These are phyloP conservation scores for Ilyonectria sp. DNA, from an alignment of 2,329 filamentous ascomycete species.

Conservation along the genomic window DNA sequence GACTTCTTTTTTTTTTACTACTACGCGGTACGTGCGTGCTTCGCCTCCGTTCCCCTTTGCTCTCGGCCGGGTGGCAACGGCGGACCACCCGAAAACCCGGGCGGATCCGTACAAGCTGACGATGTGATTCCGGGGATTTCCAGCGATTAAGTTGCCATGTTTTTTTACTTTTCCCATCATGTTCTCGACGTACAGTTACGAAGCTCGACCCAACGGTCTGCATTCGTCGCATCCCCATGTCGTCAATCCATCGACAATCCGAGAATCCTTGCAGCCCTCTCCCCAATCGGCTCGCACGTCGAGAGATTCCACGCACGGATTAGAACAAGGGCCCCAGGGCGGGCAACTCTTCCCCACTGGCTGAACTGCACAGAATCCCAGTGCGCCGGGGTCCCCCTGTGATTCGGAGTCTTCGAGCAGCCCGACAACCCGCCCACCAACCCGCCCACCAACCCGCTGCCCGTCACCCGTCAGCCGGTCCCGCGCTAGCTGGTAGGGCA, in stretches of 20 bases:
- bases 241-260: slow-evolving; percentile 3
- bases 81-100: neutral
- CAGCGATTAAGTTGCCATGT: neutral
- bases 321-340: slow-evolving; percentile 9
- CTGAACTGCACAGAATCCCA: slow-evolving; percentile 5
- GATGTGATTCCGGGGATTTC: neutral
- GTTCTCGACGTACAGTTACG: neutral
- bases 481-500: slow-evolving; percentile 15
- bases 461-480: slow-evolving; percentile 27
- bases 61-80: neutral
- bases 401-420: slow-evolving; percentile 52
- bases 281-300: slow-evolving; percentile 22
- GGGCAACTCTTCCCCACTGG: neutral
- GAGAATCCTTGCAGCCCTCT: neutral
- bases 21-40: neutral
- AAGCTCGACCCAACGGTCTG: neutral
- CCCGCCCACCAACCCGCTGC: slow-evolving; percentile 29
- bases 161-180: neutral
- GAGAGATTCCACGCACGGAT: slow-evolving; percentile 14
- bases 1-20: neutral
- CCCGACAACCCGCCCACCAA: slow-evolving; percentile 50
- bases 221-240: neutral
- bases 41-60: neutral
- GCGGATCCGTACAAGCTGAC: neutral
- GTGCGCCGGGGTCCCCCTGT: slow-evolving; percentile 25